A percentile compares a stretch with the other conserved stretches of the same genome.
Evolutionary conservation across 331 rosid genomes (phyloP).

Genomic region (Acacia pycnantha): DNA sequence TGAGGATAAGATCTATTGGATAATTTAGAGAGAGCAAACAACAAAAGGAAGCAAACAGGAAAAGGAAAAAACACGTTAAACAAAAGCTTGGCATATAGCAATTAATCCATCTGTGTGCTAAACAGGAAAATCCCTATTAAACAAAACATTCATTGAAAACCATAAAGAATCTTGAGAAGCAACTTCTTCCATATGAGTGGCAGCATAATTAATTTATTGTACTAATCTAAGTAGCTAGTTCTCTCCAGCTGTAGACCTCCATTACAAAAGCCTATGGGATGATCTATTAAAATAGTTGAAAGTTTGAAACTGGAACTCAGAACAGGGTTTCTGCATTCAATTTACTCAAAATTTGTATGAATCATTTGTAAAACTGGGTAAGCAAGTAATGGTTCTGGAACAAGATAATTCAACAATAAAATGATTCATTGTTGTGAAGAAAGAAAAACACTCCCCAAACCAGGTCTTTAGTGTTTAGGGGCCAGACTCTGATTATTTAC

Average conservation of each 20-base stretch:
- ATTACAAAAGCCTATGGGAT: neutral
- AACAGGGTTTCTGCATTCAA: neutral
- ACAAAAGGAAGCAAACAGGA: neutral
- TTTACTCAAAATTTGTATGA: neutral
- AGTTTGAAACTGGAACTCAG: neutral
- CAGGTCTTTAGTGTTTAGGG: neutral
- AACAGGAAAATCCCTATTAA: neutral
- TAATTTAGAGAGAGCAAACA: neutral
- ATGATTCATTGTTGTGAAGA: neutral
- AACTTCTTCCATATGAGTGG: neutral
- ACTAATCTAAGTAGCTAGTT: neutral
- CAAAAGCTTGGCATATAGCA: neutral
- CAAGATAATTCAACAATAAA: neutral
- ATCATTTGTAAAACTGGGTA: neutral
- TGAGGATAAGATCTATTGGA: neutral
- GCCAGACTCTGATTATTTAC: neutral
- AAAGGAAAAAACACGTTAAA: neutral
- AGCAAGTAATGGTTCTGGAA: neutral
- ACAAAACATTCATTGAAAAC: neutral
- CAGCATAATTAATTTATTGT: neutral
- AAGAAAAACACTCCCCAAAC: neutral
- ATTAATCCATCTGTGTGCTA: neutral
- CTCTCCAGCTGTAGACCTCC: neutral
- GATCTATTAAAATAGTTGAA: neutral
- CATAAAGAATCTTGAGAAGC: neutral